These are phyloP conservation scores for Cardamine resedifolia DNA, from an alignment of 345 rosid genomes.

Conservation along the genomic window DNA sequence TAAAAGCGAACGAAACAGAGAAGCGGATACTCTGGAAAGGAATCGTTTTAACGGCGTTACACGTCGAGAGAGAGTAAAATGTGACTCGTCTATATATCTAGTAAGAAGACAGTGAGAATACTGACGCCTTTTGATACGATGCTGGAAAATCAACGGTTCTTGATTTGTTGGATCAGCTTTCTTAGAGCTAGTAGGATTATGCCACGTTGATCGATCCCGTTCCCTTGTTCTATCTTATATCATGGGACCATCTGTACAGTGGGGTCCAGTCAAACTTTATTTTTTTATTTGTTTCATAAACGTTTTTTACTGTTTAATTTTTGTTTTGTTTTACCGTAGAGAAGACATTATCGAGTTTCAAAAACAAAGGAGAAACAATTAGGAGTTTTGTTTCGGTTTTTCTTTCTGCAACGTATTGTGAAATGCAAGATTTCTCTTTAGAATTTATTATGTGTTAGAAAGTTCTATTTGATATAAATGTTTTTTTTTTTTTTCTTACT, in stretches of 20 bases:
- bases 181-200: background rate
- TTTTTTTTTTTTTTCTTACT: too few relatives aligned
- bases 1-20: background rate
- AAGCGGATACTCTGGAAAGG: constrained; percentile 14
- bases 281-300: background rate
- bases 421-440: background rate
- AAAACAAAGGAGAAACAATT: background rate
- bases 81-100: constrained; percentile 10
- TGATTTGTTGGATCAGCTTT: background rate
- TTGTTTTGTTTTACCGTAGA: background rate
- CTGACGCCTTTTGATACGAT: constrained; percentile 2
- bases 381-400: too few relatives aligned
- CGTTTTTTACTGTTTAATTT: background rate
- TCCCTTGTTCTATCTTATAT: constrained; percentile 8
- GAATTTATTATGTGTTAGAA: background rate
- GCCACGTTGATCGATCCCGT: constrained; percentile 28
- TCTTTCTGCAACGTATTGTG: background rate
- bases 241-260: constrained; percentile 28
- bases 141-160: constrained; percentile 32
- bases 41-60: constrained; percentile 38
- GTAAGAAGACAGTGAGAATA: constrained; percentile 10
- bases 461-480: background rate
- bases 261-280: constrained; percentile 26
- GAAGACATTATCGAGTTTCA: background rate
- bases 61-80: constrained; percentile 23